Evolutionary conservation across 1,139 yeast species (phyloP).

Genomic region (Magnusiomyces fungicola): DNA sequence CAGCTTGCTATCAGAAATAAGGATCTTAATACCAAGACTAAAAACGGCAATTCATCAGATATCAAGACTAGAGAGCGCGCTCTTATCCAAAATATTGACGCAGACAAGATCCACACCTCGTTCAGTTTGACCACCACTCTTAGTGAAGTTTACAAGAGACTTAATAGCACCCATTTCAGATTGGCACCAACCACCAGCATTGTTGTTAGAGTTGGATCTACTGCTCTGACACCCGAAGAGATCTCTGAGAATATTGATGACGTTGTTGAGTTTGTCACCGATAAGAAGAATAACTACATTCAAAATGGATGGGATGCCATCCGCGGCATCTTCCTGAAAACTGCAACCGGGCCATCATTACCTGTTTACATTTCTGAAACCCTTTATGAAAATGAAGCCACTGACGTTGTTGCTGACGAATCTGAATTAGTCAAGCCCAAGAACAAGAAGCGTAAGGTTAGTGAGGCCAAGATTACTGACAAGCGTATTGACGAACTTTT

Average conservation of each 20-base stretch:
- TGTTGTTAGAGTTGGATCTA: slow-evolving; percentile 58
- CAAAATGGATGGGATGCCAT: slow-evolving; percentile 38
- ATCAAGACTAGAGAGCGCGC: slow-evolving; percentile 1
- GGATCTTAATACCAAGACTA: not conserved
- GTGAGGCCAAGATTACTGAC: not conserved
- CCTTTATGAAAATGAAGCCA: slow-evolving; percentile 41
- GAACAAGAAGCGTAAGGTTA: not conserved
- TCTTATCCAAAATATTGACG: not conserved
- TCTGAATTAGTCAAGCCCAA: slow-evolving; percentile 27
- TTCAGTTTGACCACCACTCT: slow-evolving; percentile 33
- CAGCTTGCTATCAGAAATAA: slow-evolving; percentile 6
- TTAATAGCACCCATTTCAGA: slow-evolving; percentile 53
- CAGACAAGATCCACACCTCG: not conserved
- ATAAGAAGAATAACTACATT: slow-evolving; percentile 20
- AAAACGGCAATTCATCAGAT: not conserved
- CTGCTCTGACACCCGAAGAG: slow-evolving; percentile 35
- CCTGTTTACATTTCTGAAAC: slow-evolving; percentile 70
- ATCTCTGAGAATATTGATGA: slow-evolving; percentile 49
- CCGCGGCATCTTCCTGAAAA: slow-evolving; percentile 62
- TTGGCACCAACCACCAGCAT: slow-evolving; percentile 72
- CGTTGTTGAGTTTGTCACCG: slow-evolving; percentile 41
- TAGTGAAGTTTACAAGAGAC: slow-evolving; percentile 50
- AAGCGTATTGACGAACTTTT: slow-evolving; percentile 1
- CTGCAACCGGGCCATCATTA: slow-evolving; percentile 67
- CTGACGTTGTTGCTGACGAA: slow-evolving; percentile 30